Conservation (phyloP, 495 filamentous ascomycete species). For the Penicillium canariense region DNA sequence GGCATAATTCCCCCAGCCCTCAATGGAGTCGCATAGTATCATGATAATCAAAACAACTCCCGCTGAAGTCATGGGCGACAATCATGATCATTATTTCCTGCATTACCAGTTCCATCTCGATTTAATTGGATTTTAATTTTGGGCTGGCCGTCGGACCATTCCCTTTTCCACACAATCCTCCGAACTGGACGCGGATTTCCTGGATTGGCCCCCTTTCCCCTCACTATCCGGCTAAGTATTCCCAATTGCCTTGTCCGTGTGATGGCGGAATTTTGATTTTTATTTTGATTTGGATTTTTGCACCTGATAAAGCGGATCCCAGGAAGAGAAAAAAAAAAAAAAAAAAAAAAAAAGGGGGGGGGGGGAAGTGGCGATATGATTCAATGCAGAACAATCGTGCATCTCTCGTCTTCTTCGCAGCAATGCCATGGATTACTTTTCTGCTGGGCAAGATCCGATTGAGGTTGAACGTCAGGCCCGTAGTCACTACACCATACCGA, state of each 20-base stretch:
- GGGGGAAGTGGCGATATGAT: conserved; percentile 10
- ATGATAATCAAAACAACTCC: too few relatives aligned
- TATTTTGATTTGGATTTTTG: conserved; percentile 9
- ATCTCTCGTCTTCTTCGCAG: not conserved
- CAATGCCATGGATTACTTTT: too few relatives aligned
- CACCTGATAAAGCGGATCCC: conserved; percentile 20
- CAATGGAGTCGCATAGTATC: too few relatives aligned
- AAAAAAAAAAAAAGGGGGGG: not conserved
- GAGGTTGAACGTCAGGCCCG: too few relatives aligned
- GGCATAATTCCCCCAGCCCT: too few relatives aligned
- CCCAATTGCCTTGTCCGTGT: conserved; percentile 20
- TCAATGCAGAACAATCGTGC: not conserved
- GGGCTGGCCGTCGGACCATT: conserved; percentile 19
- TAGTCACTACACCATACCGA: not conserved
- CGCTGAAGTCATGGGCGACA: too few relatives aligned
- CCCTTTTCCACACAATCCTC: conserved; percentile 25
- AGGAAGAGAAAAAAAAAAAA: not conserved
- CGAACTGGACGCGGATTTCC: conserved; percentile 8
- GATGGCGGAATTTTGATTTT: conserved; percentile 12
- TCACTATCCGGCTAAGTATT: conserved; percentile 24
- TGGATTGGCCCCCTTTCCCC: conserved; percentile 28
- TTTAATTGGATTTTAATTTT: not conserved
- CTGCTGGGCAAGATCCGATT: too few relatives aligned
- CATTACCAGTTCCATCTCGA: too few relatives aligned
- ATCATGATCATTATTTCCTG: conserved; percentile 1